Percentiles rank a stretch among this genome's conserved stretches.
phyloP scores from a whole-genome alignment of 345 rosid species.

The Salix viminalis region DNA sequence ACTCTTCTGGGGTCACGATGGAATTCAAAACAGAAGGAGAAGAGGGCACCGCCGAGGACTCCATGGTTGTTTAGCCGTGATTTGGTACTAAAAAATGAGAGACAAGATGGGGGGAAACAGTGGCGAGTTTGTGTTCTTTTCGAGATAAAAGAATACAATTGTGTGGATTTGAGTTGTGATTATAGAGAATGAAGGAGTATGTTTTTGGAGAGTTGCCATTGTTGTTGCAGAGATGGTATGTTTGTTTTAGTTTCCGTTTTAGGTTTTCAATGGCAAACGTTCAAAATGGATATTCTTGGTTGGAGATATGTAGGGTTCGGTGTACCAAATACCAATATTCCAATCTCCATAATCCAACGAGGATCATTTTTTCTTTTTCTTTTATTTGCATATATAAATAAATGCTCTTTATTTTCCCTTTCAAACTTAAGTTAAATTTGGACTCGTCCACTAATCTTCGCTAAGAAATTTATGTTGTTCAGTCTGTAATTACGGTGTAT shows the following conservation, averaged over 20 bases:
- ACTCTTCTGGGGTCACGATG: slow-evolving; percentile 33
- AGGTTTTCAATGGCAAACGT: slow-evolving; percentile 1
- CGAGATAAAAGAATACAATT: background rate
- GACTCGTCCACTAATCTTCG: too few species aligned
- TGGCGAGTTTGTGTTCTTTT: background rate
- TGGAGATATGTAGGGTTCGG: background rate
- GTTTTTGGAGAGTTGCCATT: slow-evolving; percentile 15
- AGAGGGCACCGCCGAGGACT: slow-evolving; percentile 2
- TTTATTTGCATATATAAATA: too few species aligned
- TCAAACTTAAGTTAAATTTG: too few species aligned
- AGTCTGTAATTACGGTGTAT: too few species aligned
- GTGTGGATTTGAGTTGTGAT: background rate
- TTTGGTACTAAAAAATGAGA: background rate
- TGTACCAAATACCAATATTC: background rate
- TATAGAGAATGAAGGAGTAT: background rate
- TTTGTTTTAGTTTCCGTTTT: background rate
- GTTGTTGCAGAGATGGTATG: slow-evolving; percentile 16
- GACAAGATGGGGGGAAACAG: background rate
- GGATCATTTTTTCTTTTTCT: background rate
- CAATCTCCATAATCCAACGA: background rate
- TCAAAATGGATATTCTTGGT: background rate
- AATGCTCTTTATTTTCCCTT: too few species aligned
- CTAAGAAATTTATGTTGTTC: too few species aligned
- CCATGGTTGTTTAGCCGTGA: background rate
- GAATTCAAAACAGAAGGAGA: background rate